Conservation (phyloP, 148 eudicot species). For the Amaranthus hypochondriacus region DNA sequence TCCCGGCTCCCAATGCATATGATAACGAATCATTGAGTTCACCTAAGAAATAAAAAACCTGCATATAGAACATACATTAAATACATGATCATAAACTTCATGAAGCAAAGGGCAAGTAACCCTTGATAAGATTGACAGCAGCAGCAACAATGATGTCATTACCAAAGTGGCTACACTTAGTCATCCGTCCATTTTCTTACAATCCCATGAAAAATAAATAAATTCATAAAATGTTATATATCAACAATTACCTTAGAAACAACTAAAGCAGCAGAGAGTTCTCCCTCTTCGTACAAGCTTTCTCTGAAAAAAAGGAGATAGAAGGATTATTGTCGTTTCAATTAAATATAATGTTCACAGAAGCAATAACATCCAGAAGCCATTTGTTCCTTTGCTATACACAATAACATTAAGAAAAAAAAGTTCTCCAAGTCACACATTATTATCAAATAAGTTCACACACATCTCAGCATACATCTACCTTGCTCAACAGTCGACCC, state of each 20-base stretch:
- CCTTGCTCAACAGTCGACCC: too few relatives aligned
- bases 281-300: slow-evolving; percentile 95
- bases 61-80: slow-evolving; percentile 12
- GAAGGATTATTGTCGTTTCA: background rate
- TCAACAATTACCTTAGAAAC: slow-evolving; percentile 67
- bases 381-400: background rate
- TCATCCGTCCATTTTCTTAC: too few relatives aligned
- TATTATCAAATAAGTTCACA: too few relatives aligned
- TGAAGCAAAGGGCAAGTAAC: background rate
- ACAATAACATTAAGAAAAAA: background rate
- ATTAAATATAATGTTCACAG: background rate
- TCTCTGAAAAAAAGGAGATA: slow-evolving; percentile 46
- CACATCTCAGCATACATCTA: too few relatives aligned
- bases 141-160: background rate
- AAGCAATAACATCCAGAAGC: background rate
- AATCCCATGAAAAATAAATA: background rate
- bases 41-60: slow-evolving; percentile 86
- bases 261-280: slow-evolving; percentile 74
- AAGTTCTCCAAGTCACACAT: too few relatives aligned
- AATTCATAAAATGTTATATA: background rate
- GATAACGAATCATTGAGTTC: slow-evolving; percentile 88
- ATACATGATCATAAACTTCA: background rate
- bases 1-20: slow-evolving; percentile 97
- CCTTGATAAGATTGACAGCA: background rate
- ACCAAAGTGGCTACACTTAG: too few relatives aligned